A percentile compares a stretch with the other conserved stretches of the same genome.
These are phyloP conservation scores for Aspergillus diversus DNA, from an alignment of 495 filamentous ascomycete genomes.

Conservation along the genomic window DNA sequence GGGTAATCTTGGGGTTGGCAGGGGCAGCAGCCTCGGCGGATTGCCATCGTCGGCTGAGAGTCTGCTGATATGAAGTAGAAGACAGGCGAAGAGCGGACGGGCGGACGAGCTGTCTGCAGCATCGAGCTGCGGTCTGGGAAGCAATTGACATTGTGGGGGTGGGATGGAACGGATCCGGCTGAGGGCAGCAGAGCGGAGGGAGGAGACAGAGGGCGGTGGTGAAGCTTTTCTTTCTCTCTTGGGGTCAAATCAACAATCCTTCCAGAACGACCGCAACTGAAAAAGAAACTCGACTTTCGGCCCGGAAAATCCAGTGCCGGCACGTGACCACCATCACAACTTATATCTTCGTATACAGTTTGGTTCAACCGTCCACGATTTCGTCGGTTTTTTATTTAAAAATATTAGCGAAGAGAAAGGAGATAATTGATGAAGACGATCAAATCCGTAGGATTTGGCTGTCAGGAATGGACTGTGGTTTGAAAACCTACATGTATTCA, in stretches of 20 bases:
- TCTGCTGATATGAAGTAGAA: slow-evolving; percentile 49
- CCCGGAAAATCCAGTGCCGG: slow-evolving; percentile 43
- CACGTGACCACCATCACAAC: slow-evolving; percentile 33
- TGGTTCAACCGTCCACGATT: background rate
- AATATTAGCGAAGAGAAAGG: background rate
- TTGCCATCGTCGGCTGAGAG: slow-evolving; percentile 50
- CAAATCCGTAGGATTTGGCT: too few relatives aligned
- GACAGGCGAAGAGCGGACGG: slow-evolving; percentile 51
- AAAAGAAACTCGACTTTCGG: slow-evolving; percentile 37
- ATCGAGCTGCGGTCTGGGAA: slow-evolving; percentile 48
- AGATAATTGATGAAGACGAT: too few relatives aligned
- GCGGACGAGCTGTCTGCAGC: slow-evolving; percentile 52
- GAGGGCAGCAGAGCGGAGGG: background rate
- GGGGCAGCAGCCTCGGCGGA: slow-evolving; percentile 57
- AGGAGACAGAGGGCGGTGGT: slow-evolving; percentile 22
- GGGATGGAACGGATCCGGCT: slow-evolving; percentile 6
- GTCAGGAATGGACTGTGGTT: too few relatives aligned
- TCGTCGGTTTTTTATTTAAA: background rate
- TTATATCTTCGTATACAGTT: background rate
- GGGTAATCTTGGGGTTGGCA: slow-evolving; percentile 81
- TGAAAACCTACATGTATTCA: too few relatives aligned
- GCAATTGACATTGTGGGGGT: slow-evolving; percentile 46
- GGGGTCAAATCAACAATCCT: slow-evolving; percentile 19
- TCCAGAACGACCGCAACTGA: slow-evolving; percentile 25
- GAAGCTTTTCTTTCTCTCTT: slow-evolving; percentile 17